Evolutionary conservation across 257 asterid genomes (phyloP).

Genomic region (Scutellaria barbata): DNA sequence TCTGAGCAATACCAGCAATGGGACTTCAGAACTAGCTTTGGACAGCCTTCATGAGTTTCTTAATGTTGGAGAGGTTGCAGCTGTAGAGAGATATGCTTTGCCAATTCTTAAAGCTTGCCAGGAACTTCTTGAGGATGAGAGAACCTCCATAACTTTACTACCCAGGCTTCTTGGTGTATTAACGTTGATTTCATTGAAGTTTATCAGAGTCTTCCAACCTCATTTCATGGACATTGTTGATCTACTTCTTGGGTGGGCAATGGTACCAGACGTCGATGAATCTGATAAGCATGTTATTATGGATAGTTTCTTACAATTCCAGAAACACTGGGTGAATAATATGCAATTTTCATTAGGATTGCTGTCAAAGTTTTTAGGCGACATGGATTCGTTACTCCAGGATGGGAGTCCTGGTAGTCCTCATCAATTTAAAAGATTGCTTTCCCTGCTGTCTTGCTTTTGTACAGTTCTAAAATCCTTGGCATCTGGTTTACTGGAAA

Average conservation of each 20-base stretch:
- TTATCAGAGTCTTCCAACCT: slow-evolving; percentile 90
- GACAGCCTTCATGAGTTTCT: slow-evolving; percentile 91
- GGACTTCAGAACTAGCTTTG: slow-evolving; percentile 75
- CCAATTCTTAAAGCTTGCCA: slow-evolving; percentile 96
- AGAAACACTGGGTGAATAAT: slow-evolving; percentile 97
- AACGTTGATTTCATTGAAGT: slow-evolving; percentile 84
- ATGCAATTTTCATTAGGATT: slow-evolving; percentile 92
- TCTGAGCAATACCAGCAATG: slow-evolving; percentile 59
- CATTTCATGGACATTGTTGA: slow-evolving; percentile 95
- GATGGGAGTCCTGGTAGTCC: slow-evolving; percentile 84
- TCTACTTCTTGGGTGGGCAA: slow-evolving; percentile 97
- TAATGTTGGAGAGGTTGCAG: slow-evolving; percentile 80
- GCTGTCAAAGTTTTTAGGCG: slow-evolving; percentile 92
- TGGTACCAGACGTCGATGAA: slow-evolving; percentile 83
- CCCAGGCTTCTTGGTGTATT: slow-evolving; percentile 76
- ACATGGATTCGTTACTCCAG: slow-evolving; percentile 88
- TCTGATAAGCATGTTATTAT: slow-evolving; percentile 79
- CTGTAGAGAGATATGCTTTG: slow-evolving; percentile 89
- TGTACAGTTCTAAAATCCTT: slow-evolving; percentile 92
- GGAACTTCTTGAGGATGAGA: slow-evolving; percentile 97
- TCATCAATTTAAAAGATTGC: slow-evolving; percentile 86
- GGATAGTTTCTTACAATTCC: slow-evolving; percentile 97
- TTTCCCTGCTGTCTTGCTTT: slow-evolving; percentile 78
- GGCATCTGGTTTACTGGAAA: slow-evolving; percentile 97
- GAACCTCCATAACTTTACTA: slow-evolving; percentile 83